Evolutionary conservation across 2,329 filamentous ascomycete species (phyloP), one percentile per base, ranked within the genome.

Genomic region (Neurospora sp.): DNA sequence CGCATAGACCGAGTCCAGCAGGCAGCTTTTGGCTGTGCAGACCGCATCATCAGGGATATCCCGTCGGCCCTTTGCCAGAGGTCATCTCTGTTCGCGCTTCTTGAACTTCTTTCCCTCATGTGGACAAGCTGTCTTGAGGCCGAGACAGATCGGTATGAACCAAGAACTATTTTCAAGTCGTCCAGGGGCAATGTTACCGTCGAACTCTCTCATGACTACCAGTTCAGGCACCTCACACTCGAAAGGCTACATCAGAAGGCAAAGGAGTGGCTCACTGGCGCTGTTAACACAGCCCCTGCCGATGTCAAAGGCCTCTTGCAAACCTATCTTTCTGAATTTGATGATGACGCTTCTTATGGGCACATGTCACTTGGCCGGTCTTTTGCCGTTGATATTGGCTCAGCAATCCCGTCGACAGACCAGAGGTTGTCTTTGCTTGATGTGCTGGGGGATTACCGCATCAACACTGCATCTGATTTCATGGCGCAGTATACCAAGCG

Each of bases 401-500:
- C 93, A 9, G 84, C 91, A 17, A 93, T 99, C 70, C 95, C 96
- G 5, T 85, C 87, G 5, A 94, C 91, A 10, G 95, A 99, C 78
- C 93, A 96, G 77, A 89, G 93, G 73, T 85, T 99, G 58, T 90
- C 87, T 75, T 94, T 93, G 7, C 89, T 99, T 67, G 92, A 96
- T 74, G 86, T 86, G 42, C 86, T 92, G 73, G 89, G 91, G 19
- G 88, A 90, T 67, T 88, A 88, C 69, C 88, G 88, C 72, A 90
- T 97, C 78, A 97, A 98, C 78, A 93, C 94, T 11, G 93, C 93
- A 0, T 98, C 96, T 2, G 95, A 98, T 78, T 97, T 99, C 76
- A 89, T 99, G 77, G 93, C 96, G 1, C 95, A 99, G 77, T 99
- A 99, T 78, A 98, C 95, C 3, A 96, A 93, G 36, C 91, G 96